Evolutionary conservation across 768 basidiomycete species (phyloP), one percentile per base, ranked within the genome.

Genomic region (Russula sp.): DNA sequence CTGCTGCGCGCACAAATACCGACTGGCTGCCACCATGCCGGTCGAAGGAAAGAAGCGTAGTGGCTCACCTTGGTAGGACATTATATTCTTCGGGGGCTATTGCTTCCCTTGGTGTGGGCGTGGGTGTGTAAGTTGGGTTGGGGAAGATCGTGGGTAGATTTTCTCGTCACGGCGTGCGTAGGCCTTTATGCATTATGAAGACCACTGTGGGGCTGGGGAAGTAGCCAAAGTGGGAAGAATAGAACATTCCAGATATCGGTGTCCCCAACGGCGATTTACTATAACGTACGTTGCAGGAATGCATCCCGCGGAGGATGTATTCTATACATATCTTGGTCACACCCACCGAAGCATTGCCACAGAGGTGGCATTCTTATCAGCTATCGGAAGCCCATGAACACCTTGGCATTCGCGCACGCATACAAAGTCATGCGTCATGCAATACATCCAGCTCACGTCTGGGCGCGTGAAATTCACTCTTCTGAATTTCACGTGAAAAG

Each of bases 21-120:
- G 49, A 36, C 22, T n/a, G 25, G 29, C 55, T 20, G n/a, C 20
- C 29, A 22, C n/a, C 5, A 42, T 16, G 18, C 39, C 25, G 39
- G 38, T 16, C 29, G 38, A 45, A 47, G 25, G 22, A 52, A 51
- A 22, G 42, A 36, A 22, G 10, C 29, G 29, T 14, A 34, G 20
- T 7, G 14, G 11, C 60, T 54, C 47, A 60, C 60, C 60, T 48
- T n/a, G n/a, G 34, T 18, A 49, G 10, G 53, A 60, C 60, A 60
- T 60, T 50, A 22, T 36, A 41, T 14, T 42, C 13, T 11, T 47
- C 36, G 5, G 36, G 2, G 49, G 39, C 14, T 22, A 39, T n/a
- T 47, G 20, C 10, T 7, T 13, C 5, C 14, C 53, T 22, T 1
- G 2, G 5, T 42, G 25, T 29, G 25, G 25, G 25, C 3, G 25